These are phyloP conservation scores for Ophiocordyceps camponoti-rufipedis DNA, from an alignment of 2,329 filamentous ascomycete species.

Conservation along the genomic window DNA sequence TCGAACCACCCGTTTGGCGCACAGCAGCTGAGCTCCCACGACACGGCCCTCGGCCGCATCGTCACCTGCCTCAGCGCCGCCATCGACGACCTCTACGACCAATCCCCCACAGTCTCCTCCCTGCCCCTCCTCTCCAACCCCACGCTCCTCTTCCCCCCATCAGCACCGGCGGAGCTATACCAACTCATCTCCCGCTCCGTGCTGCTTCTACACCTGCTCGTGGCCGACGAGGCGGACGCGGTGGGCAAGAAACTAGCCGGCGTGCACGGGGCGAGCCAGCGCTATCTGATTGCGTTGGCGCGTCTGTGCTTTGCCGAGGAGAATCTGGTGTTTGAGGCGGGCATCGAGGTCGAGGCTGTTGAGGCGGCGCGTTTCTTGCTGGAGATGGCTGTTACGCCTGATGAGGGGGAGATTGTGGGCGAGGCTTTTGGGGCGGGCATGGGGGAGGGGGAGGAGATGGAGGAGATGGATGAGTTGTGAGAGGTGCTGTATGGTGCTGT, in stretches of 20 bases:
- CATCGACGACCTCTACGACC: slow-evolving; percentile 56
- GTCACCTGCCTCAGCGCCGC: slow-evolving; percentile 46
- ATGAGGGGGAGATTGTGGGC: slow-evolving; percentile 33
- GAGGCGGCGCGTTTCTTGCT: slow-evolving; percentile 70
- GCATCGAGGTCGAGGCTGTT: slow-evolving; percentile 59
- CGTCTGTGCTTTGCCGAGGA: slow-evolving; percentile 72
- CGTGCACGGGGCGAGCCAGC: slow-evolving; percentile 57
- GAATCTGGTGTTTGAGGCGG: slow-evolving; percentile 56
- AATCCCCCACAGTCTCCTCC: slow-evolving; percentile 10
- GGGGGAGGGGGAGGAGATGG: not conserved
- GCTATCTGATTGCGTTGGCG: slow-evolving; percentile 65
- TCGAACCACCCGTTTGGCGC: slow-evolving; percentile 40
- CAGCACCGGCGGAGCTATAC: no score
- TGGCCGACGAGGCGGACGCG: no score
- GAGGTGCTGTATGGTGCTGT: no score
- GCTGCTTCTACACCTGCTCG: no score
- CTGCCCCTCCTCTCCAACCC: no score
- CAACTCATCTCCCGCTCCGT: no score
- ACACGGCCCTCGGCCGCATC: slow-evolving; percentile 53
- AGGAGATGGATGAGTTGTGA: no score
- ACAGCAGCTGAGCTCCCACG: slow-evolving; percentile 40
- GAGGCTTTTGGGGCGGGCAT: slow-evolving; percentile 18
- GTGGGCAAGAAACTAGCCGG: slow-evolving; percentile 10
- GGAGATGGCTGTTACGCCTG: slow-evolving; percentile 63
- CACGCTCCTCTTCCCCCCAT: no score